phyloP scores from a whole-genome alignment of 1,284 basidiomycete genomes.

The Clitocybe nebularis region DNA sequence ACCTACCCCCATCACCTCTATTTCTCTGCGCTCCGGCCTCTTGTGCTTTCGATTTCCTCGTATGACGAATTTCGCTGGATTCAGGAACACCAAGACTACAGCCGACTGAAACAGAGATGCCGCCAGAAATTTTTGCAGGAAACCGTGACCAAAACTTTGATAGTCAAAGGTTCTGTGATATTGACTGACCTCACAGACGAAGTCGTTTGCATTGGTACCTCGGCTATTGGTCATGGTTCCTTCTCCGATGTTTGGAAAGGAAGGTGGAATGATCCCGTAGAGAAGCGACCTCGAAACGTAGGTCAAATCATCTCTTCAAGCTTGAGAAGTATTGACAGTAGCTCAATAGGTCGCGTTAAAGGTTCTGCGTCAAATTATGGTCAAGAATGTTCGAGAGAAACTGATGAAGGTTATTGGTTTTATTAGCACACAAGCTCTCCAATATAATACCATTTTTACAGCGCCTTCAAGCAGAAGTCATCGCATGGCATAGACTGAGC shows the following conservation, averaged over 20 bases:
- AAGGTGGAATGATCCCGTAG: constrained; percentile 42
- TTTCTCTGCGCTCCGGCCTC: constrained; percentile 47
- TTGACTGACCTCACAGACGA: constrained; percentile 54
- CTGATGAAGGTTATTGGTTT: constrained; percentile 38
- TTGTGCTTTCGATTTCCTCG: constrained; percentile 45
- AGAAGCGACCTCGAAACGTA: constrained; percentile 35
- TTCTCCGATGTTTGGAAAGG: constrained; percentile 62
- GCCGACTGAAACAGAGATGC: constrained; percentile 48
- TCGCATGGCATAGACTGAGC: constrained; percentile 50
- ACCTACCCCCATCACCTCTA: constrained; percentile 43
- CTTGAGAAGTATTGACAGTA: not conserved
- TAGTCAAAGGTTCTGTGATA: constrained; percentile 43
- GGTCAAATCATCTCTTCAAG: constrained; percentile 8
- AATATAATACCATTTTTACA: constrained; percentile 18
- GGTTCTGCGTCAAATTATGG: constrained; percentile 50
- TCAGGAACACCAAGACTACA: constrained; percentile 47
- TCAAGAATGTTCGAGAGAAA: constrained; percentile 45
- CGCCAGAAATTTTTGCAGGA: constrained; percentile 51
- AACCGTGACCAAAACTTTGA: constrained; percentile 50
- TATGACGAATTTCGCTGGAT: constrained; percentile 51
- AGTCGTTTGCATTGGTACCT: constrained; percentile 33
- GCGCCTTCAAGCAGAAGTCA: constrained; percentile 49
- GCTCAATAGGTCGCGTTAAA: constrained; percentile 48
- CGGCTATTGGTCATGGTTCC: constrained; percentile 44
- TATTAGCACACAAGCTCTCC: not conserved